Conservation (phyloP, 2,329 filamentous ascomycete species). For the Juglanconis sp. region DNA sequence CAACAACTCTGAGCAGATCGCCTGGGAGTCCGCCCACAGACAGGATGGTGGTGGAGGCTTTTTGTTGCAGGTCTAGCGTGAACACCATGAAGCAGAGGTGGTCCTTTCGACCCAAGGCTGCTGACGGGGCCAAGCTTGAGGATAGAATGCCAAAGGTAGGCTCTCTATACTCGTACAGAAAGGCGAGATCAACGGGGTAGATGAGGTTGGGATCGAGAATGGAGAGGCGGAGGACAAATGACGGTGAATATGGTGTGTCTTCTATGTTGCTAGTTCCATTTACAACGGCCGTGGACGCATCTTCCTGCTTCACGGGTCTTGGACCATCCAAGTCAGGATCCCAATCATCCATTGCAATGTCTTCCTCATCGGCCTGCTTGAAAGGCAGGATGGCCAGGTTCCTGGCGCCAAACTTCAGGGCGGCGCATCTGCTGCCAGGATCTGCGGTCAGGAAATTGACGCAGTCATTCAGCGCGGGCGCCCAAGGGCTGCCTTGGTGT, state of each 20-base stretch:
- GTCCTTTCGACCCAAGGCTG: constrained; percentile 78
- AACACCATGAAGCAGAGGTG: constrained; percentile 89
- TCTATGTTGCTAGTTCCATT: constrained; percentile 47
- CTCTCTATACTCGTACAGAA: constrained; percentile 94
- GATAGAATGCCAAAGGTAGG: constrained; percentile 95
- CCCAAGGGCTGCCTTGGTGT: constrained; percentile 77
- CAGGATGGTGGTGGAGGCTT: constrained; percentile 86
- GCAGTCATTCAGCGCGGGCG: constrained; percentile 69
- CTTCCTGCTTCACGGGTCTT: constrained; percentile 45
- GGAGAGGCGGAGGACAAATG: constrained; percentile 88
- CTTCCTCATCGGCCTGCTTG: constrained; percentile 71
- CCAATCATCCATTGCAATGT: constrained; percentile 89
- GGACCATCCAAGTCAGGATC: constrained; percentile 76
- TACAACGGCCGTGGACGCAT: constrained; percentile 36
- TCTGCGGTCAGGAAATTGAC: constrained; percentile 83
- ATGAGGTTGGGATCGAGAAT: constrained; percentile 83
- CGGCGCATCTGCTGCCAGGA: constrained; percentile 87
- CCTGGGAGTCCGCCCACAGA: constrained; percentile 83
- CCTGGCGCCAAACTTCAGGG: constrained; percentile 84
- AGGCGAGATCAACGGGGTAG: constrained; percentile 86
- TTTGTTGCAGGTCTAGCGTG: constrained; percentile 89
- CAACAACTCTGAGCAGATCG: constrained; percentile 78
- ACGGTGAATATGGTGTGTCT: constrained; percentile 78
- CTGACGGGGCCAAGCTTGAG: constrained; percentile 69
- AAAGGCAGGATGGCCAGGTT: constrained; percentile 94